Base-by-base conservation (phyloP, 2,329 filamentous ascomycete species). In the Stagonosporopsis tanaceti region DNA sequence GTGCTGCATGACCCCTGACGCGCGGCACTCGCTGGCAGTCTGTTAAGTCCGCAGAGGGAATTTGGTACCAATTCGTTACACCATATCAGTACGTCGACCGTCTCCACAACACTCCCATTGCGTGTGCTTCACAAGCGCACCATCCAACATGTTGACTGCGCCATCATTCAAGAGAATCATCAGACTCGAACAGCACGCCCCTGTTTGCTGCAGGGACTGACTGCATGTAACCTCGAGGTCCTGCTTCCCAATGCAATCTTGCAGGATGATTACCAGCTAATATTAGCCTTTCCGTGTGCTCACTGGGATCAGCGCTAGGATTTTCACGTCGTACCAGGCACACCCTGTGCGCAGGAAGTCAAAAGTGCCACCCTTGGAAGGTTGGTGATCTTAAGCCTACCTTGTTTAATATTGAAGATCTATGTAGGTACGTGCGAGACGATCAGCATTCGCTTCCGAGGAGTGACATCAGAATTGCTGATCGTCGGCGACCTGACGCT, bases 281-380 rank as follows among this genome's bases (percentile, higher is more conserved):
- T 52, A 47, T 52, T 57, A 52, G 48, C 44, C 38, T 15, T 27
- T 50, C 53, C 47, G 40, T 35, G 35, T 51, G 41, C 35, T 41
- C 47, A 37, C 15, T 51, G 42, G 40, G 47, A 57, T 51, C 47
- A 57, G 47, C 53, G 14, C 53, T 57, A 57, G 47, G 35, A 40
- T 47, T 25, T 24, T 42, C 37, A 34, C 17, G 53, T 57, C 37
- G 47, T n/a, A 57, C 47, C 42, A 57, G 41, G 47, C 30, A 51
- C 27, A 47, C 47, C 53, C 53, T 57, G 53, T 17, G 30, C 17
- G 22, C 14, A 20, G 2, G 8, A 12, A n/a, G 28, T 39, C 17
- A 32, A 20, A 25, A 28, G n/a, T 27, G 45, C 40, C 27, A 11
- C 35, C 25, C 39, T 25, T 27, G 40, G 46, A 39, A 41, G 38